phyloP scores from a whole-genome alignment of 306 rosid species.

The Pyrus communis region DNA sequence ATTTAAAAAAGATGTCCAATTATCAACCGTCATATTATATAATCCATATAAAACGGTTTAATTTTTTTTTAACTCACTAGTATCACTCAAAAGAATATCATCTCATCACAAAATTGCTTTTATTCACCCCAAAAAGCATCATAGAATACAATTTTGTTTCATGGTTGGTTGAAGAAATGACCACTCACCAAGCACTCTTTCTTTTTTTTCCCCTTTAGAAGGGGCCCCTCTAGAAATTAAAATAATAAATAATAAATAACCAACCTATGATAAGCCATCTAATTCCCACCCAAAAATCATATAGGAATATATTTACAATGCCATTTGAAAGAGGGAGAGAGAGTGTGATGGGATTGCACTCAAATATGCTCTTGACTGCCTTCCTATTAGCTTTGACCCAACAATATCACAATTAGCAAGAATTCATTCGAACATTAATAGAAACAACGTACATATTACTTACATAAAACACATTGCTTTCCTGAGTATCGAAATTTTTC shows the following conservation, averaged over 20 bases:
- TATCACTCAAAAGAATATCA: slow-evolving; percentile 15
- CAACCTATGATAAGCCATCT: slow-evolving; percentile 17
- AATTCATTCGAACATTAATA: too few relatives aligned
- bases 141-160: slow-evolving; percentile 41
- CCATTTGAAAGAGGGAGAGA: slow-evolving; percentile 24
- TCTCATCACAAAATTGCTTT: slow-evolving; percentile 35
- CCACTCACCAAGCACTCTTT: slow-evolving; percentile 55
- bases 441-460: neutral
- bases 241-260: neutral
- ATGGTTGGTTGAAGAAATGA: slow-evolving; percentile 61
- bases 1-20: fast-evolving
- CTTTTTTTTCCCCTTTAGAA: slow-evolving; percentile 9
- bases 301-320: slow-evolving; percentile 25
- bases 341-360: slow-evolving; percentile 50
- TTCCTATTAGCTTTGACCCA: slow-evolving; percentile 47
- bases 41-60: too few relatives aligned
- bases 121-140: slow-evolving; percentile 36
- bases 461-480: neutral
- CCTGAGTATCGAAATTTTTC: too few relatives aligned
- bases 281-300: slow-evolving; percentile 14
- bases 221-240: neutral
- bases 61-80: too few relatives aligned
- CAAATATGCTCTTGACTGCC: slow-evolving; percentile 58
- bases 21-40: too few relatives aligned
- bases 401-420: slow-evolving; percentile 9